Evolutionary conservation across 768 basidiomycete genomes (phyloP).

Genomic region (Leccinellum albellum): DNA sequence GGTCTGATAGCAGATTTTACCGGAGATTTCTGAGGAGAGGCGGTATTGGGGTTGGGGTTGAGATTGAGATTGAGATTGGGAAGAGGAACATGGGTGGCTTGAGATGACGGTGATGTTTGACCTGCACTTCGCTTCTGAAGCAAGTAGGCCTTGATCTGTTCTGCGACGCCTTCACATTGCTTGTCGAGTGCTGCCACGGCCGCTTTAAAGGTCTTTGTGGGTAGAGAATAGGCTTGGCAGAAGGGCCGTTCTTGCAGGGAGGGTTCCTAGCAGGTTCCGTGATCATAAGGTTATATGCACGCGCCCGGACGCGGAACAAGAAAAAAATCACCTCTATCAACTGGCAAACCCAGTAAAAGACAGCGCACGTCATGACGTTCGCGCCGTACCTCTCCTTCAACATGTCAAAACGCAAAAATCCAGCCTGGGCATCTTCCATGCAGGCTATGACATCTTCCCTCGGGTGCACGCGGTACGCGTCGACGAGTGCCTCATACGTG

Average conservation of each 20-base stretch:
- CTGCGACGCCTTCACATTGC: conserved; percentile 23
- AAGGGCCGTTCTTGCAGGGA: conserved; percentile 20
- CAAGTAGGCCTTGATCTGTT: conserved; percentile 18
- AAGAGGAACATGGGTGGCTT: neutral
- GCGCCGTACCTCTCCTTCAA: conserved; percentile 20
- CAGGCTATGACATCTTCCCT: conserved; percentile 25
- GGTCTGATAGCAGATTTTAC: conserved; percentile 17
- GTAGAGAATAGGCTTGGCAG: conserved; percentile 15
- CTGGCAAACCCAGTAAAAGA: conserved; percentile 48
- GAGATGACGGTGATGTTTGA: neutral
- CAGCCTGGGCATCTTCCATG: conserved; percentile 34
- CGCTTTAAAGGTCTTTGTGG: conserved; percentile 16
- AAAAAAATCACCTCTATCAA: conserved; percentile 34
- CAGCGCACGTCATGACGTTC: conserved; percentile 31
- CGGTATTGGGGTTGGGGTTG: neutral
- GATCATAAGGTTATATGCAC: neutral
- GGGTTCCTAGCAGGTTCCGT: conserved; percentile 15
- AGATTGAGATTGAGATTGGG: neutral
- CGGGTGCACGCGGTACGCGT: conserved; percentile 19
- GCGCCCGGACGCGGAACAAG: neutral
- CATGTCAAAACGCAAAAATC: conserved; percentile 9
- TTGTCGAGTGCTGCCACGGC: conserved; percentile 20
- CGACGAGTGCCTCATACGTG: conserved; percentile 33
- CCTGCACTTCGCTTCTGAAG: conserved; percentile 2
- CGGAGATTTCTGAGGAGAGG: conserved; percentile 19